Evolutionary conservation across 192 early-diverging fungal genomes (phyloP).

Genomic region (Linnemannia hyalina): DNA sequence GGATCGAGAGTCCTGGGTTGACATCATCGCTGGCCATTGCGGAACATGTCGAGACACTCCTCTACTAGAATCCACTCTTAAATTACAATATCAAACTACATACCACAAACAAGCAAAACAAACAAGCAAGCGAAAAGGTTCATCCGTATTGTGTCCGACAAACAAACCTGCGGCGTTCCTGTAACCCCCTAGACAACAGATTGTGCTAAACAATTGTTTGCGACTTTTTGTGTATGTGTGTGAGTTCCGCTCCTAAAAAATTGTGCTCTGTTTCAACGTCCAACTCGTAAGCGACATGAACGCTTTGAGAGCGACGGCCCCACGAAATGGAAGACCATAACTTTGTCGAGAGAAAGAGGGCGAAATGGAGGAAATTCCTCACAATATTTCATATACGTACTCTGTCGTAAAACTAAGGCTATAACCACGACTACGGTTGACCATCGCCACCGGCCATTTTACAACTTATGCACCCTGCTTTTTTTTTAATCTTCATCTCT

Average conservation of each 20-base stretch:
- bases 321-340: no score
- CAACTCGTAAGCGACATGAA: neutral
- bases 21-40: conserved; percentile 88
- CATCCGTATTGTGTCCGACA: neutral
- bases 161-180: neutral
- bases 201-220: neutral
- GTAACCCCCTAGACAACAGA: neutral
- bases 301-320: neutral
- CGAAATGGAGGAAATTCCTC: neutral
- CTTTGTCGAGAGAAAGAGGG: neutral
- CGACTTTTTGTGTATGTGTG: neutral
- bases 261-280: neutral
- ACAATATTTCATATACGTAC: neutral
- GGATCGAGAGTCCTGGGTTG: conserved; percentile 91
- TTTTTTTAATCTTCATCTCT: neutral
- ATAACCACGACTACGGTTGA: neutral
- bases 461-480: neutral
- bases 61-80: conserved; percentile 12
- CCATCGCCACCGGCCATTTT: neutral
- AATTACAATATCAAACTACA: neutral
- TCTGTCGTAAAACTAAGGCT: neutral
- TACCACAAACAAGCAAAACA: neutral
- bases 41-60: conserved; percentile 64
- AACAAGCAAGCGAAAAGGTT: neutral
- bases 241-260: neutral